These are phyloP conservation scores for Aspergillus kassunensis DNA, from an alignment of 495 filamentous ascomycete species.

Conservation along the genomic window DNA sequence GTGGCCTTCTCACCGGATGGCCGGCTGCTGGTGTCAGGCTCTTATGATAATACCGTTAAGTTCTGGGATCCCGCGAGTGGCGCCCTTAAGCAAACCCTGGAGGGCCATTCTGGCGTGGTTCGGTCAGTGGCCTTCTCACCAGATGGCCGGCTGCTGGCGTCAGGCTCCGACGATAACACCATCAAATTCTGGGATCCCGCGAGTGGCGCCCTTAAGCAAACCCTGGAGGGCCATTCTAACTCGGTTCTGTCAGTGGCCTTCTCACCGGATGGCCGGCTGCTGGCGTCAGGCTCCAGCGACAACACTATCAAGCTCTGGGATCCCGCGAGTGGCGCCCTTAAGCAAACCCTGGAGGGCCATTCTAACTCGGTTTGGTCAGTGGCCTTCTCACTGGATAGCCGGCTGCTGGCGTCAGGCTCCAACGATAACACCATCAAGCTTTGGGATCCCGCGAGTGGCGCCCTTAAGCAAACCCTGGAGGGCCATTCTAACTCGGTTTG, in stretches of 20 bases:
- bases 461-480: background rate
- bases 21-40: constrained; percentile 9
- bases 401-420: constrained; percentile 10
- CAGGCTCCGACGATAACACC: background rate
- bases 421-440: constrained; percentile 20
- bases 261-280: background rate
- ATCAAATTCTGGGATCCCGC: constrained; percentile 14
- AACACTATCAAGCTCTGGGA: background rate
- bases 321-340: background rate
- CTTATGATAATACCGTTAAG: constrained; percentile 17
- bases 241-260: background rate
- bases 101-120: background rate
- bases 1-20: constrained; percentile 5
- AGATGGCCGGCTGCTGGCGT: background rate
- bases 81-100: background rate
- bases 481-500: background rate
- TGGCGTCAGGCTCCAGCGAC: background rate
- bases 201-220: background rate
- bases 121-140: background rate
- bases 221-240: background rate
- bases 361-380: background rate
- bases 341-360: background rate
- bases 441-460: constrained; percentile 1
- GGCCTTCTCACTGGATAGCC: constrained; percentile 2
- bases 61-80: constrained; percentile 9